Conservation (phyloP, 495 filamentous ascomycete species). For the Aspergillus indologenus region DNA sequence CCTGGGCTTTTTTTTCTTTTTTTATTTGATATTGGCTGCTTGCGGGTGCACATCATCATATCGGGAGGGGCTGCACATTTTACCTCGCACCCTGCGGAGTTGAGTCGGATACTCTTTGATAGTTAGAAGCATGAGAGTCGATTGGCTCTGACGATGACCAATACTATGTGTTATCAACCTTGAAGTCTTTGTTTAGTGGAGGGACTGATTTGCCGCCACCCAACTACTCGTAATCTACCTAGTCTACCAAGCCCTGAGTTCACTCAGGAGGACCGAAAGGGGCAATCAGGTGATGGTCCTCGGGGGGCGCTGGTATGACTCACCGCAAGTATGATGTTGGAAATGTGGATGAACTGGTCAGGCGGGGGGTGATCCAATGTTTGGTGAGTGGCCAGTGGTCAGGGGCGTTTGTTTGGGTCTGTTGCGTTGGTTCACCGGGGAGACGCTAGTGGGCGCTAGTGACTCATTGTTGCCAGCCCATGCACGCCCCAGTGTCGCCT, state of each 20-base stretch:
- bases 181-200: neutral
- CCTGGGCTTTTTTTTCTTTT: slow-evolving; percentile 20
- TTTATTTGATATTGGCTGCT: slow-evolving; percentile 17
- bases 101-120: neutral
- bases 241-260: neutral
- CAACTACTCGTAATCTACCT: no score
- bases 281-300: neutral
- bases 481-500: neutral
- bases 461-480: neutral
- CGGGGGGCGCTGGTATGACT: neutral
- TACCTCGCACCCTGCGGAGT: neutral
- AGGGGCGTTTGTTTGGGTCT: neutral
- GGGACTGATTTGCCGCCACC: no score
- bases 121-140: neutral
- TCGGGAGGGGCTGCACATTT: slow-evolving; percentile 9
- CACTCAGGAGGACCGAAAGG: neutral
- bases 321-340: slow-evolving; percentile 5
- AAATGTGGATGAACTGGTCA: neutral
- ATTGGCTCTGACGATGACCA: neutral
- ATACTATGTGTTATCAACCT: neutral
- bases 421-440: neutral
- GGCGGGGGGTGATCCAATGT: neutral
- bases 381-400: neutral
- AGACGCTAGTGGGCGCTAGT: neutral
- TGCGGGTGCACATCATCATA: neutral